phyloP scores from a whole-genome alignment of 2,329 filamentous ascomycete genomes.

The Hymenoscyphus fraxineus region DNA sequence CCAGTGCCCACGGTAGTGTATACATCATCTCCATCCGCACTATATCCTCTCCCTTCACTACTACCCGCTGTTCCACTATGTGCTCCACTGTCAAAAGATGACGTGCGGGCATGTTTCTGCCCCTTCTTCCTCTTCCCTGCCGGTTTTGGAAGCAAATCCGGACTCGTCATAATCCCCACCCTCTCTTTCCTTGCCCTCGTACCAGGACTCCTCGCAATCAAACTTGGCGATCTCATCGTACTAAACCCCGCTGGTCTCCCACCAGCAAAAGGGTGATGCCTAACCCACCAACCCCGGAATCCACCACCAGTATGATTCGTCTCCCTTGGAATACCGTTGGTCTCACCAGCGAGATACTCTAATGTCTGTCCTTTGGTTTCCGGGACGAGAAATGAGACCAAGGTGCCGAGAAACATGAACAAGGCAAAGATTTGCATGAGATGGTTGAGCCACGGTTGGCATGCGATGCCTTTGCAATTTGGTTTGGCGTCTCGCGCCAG shows the following conservation, averaged over 20 bases:
- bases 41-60: constrained; percentile 13
- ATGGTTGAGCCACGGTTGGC: constrained; percentile 62
- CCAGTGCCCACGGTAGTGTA: constrained; percentile 13
- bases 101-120: constrained; percentile 10
- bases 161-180: constrained; percentile 28
- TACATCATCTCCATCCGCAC: constrained; percentile 15
- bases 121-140: constrained; percentile 8
- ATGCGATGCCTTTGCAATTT: constrained; percentile 46
- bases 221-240: constrained; percentile 12
- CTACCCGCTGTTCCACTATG: constrained; percentile 19
- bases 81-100: not conserved
- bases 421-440: constrained; percentile 75
- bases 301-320: not conserved
- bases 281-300: constrained; percentile 11
- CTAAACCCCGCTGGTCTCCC: constrained; percentile 27
- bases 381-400: constrained; percentile 68
- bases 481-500: constrained; percentile 52
- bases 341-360: constrained; percentile 65
- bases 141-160: constrained; percentile 21
- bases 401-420: constrained; percentile 72
- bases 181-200: constrained; percentile 23
- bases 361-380: constrained; percentile 73
- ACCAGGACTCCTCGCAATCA: constrained; percentile 20
- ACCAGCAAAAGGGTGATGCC: constrained; percentile 22
- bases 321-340: not conserved